A percentile compares a stretch with the other conserved stretches of the same genome.
These are phyloP conservation scores for Symbiodinium pilosum DNA, from an alignment of 73 alveolate species.

Conservation along the genomic window DNA sequence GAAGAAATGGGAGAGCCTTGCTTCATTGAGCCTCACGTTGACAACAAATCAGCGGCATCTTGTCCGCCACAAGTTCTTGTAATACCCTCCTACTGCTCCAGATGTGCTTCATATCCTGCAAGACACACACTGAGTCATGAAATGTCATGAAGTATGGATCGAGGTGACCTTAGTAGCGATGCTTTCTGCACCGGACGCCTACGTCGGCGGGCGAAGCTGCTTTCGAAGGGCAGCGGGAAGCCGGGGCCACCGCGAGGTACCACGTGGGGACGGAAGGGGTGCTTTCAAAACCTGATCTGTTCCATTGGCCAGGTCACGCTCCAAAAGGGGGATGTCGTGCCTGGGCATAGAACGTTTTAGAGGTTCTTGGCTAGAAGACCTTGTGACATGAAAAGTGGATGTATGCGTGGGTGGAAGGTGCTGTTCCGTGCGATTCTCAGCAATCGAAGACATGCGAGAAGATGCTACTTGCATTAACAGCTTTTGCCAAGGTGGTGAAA, in stretches of 20 bases:
- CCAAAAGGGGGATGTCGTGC: neutral
- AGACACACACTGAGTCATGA: neutral
- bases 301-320: neutral
- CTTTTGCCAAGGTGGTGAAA: constrained; percentile 39
- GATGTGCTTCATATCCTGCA: too few species aligned
- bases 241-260: constrained; percentile 76
- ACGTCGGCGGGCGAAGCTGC: constrained; percentile 66
- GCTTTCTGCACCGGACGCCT: constrained; percentile 52
- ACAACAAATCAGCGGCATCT: constrained; percentile 82
- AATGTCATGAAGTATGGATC: neutral
- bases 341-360: neutral
- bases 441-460: neutral
- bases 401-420: neutral
- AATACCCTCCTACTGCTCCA: neutral
- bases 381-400: too few species aligned
- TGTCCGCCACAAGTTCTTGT: neutral
- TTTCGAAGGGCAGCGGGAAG: constrained; percentile 59
- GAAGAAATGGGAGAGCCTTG: constrained; percentile 87
- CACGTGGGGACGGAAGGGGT: neutral
- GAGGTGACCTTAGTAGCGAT: constrained; percentile 67
- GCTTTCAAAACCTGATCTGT: neutral
- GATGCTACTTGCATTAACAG: neutral
- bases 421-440: constrained; percentile 16
- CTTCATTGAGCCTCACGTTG: constrained; percentile 89
- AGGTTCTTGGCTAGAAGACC: neutral